These are phyloP conservation scores for Geranium incanum DNA, from an alignment of 441 rosid genomes.

Conservation along the genomic window DNA sequence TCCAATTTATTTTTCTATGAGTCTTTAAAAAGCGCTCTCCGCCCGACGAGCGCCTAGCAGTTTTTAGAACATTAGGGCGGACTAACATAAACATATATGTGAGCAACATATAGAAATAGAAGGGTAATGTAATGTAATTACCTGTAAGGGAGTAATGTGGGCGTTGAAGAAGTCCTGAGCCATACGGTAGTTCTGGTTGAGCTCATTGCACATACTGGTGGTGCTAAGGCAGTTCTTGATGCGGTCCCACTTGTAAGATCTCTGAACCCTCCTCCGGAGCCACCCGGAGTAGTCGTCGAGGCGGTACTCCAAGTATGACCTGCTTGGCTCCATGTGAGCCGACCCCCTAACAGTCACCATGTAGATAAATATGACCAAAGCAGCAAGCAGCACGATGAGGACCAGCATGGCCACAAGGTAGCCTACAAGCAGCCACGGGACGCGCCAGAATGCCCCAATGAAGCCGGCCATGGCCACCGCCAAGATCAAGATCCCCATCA, in stretches of 20 bases:
- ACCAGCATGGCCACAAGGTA: slow-evolving; percentile 68
- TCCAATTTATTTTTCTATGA: too few species aligned
- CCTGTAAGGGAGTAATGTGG: slow-evolving; percentile 72
- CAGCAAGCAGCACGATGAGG: slow-evolving; percentile 48
- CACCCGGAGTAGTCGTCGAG: slow-evolving; percentile 66
- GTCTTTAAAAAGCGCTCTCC: too few species aligned
- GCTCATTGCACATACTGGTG: slow-evolving; percentile 49
- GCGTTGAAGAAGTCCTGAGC: slow-evolving; percentile 85
- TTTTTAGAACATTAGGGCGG: too few species aligned
- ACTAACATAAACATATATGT: too few species aligned
- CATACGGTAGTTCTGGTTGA: slow-evolving; percentile 59
- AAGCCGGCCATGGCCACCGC: slow-evolving; percentile 64
- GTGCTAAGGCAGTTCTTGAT: slow-evolving; percentile 60
- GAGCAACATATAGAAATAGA: slow-evolving; percentile 6
- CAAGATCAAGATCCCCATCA: slow-evolving; percentile 60
- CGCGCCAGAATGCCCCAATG: slow-evolving; percentile 76
- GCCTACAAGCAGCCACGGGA: slow-evolving; percentile 56
- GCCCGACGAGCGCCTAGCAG: too few species aligned
- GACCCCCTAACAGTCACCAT: slow-evolving; percentile 68
- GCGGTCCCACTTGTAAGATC: slow-evolving; percentile 77
- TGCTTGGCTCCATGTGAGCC: slow-evolving; percentile 58
- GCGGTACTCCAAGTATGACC: slow-evolving; percentile 68
- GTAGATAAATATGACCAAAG: slow-evolving; percentile 60
- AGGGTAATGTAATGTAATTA: slow-evolving; percentile 17
- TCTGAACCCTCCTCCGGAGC: slow-evolving; percentile 60